Conservation (phyloP, 108 stramenopile genomes). For the Pseudonitzschia pungens region DNA sequence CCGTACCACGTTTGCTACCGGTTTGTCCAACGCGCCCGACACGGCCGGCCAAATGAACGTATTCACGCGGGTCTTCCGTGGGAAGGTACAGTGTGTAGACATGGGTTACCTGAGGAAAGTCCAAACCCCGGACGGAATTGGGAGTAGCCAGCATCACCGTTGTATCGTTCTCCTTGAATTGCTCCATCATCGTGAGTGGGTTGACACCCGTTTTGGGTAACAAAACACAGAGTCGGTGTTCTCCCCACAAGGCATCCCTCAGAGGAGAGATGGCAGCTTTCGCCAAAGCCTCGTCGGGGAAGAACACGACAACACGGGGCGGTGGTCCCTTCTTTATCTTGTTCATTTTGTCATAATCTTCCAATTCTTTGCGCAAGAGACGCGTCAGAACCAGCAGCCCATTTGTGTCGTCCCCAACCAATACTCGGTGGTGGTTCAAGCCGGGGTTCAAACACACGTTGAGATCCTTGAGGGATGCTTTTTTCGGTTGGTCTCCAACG, state of each 20-base stretch:
- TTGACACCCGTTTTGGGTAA: slow-evolving; percentile 71
- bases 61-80: slow-evolving; percentile 81
- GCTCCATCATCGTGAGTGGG: slow-evolving; percentile 72
- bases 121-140: slow-evolving; percentile 80
- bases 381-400: slow-evolving; percentile 62
- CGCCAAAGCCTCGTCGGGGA: slow-evolving; percentile 76
- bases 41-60: slow-evolving; percentile 81
- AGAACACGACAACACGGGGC: slow-evolving; percentile 82
- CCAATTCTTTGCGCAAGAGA: slow-evolving; percentile 71
- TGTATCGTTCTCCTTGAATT: slow-evolving; percentile 67
- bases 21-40: slow-evolving; percentile 86
- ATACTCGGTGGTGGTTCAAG: slow-evolving; percentile 64
- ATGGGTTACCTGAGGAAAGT: slow-evolving; percentile 79
- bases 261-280: slow-evolving; percentile 52
- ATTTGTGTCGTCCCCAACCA: slow-evolving; percentile 42
- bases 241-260: slow-evolving; percentile 83
- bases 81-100: slow-evolving; percentile 85
- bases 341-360: slow-evolving; percentile 49
- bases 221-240: slow-evolving; percentile 72
- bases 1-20: slow-evolving; percentile 60
- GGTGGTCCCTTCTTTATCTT: slow-evolving; percentile 24
- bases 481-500: slow-evolving; percentile 33
- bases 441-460: slow-evolving; percentile 74
- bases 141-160: slow-evolving; percentile 80
- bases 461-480: slow-evolving; percentile 72